Evolutionary conservation across 2,329 filamentous ascomycete genomes (phyloP).

Genomic region (Pseudocercospora macadamiae): DNA sequence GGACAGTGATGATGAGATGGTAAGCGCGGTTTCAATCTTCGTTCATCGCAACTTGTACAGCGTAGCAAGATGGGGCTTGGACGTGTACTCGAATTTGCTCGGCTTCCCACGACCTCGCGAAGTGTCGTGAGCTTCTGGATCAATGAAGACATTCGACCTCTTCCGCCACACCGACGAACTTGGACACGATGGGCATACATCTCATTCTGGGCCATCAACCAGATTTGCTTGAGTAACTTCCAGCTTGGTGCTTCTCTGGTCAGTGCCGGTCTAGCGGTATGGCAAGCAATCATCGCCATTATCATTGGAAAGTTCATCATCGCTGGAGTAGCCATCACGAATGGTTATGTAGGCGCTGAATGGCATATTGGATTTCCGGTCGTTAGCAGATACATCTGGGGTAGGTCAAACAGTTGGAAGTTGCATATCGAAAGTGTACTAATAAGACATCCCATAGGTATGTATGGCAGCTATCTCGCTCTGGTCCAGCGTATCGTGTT

Average conservation of each 20-base stretch:
- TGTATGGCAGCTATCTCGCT: conserved; percentile 58
- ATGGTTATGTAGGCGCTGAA: conserved; percentile 48
- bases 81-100: conserved; percentile 23
- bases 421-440: too few species aligned
- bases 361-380: conserved; percentile 60
- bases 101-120: conserved; percentile 29
- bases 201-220: conserved; percentile 46
- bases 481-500: conserved; percentile 58
- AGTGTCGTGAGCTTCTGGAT: conserved; percentile 40
- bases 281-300: conserved; percentile 46
- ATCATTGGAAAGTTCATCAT: conserved; percentile 54
- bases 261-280: conserved; percentile 44
- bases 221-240: conserved; percentile 42
- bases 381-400: conserved; percentile 58
- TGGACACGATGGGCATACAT: conserved; percentile 45
- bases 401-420: too few species aligned
- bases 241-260: conserved; percentile 44
- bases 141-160: conserved; percentile 47
- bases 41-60: neutral
- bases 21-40: neutral
- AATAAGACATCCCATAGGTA: conserved; percentile 34
- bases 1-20: neutral
- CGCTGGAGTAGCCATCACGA: conserved; percentile 61
- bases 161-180: conserved; percentile 44
- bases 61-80: conserved; percentile 6